Percentiles rank a stretch among this genome's conserved stretches.
These are phyloP conservation scores for Arabis alpina DNA, from an alignment of 345 rosid species.

Conservation along the genomic window DNA sequence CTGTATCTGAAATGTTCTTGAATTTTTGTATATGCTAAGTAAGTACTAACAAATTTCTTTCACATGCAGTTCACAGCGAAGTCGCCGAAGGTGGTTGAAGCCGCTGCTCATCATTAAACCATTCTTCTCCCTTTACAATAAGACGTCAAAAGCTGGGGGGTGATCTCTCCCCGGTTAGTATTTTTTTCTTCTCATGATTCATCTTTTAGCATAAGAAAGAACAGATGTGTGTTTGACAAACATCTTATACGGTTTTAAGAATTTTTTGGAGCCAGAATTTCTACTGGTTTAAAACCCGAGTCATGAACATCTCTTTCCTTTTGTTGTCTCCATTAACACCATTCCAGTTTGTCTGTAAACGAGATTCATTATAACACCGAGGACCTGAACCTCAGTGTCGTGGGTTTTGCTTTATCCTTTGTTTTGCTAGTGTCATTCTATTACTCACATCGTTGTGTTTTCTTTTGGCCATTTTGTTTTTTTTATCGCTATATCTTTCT, in stretches of 20 bases:
- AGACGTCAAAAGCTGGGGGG: slow-evolving; percentile 30
- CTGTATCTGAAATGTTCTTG: slow-evolving; percentile 5
- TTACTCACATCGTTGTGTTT: too few species aligned
- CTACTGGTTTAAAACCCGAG: neutral
- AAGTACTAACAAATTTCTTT: slow-evolving; percentile 5
- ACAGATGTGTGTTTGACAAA: slow-evolving; percentile 16
- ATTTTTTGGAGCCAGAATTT: slow-evolving; percentile 18
- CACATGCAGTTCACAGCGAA: slow-evolving; percentile 33
- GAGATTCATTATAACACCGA: neutral
- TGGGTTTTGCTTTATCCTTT: neutral
- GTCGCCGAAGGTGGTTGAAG: slow-evolving; percentile 34
- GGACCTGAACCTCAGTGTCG: neutral
- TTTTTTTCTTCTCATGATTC: slow-evolving; percentile 24
- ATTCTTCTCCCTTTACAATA: slow-evolving; percentile 33
- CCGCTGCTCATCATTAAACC: slow-evolving; percentile 36
- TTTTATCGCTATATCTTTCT: too few species aligned
- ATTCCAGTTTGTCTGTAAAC: neutral
- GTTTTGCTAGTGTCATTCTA: neutral
- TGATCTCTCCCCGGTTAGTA: slow-evolving; percentile 25
- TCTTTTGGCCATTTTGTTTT: too few species aligned
- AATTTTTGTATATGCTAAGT: neutral
- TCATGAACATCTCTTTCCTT: neutral
- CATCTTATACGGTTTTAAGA: slow-evolving; percentile 21
- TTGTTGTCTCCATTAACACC: slow-evolving; percentile 22
- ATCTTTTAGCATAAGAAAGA: slow-evolving; percentile 19